Evolutionary conservation across 495 filamentous ascomycete species (phyloP).

Genomic region (Penicillium antarcticum): DNA sequence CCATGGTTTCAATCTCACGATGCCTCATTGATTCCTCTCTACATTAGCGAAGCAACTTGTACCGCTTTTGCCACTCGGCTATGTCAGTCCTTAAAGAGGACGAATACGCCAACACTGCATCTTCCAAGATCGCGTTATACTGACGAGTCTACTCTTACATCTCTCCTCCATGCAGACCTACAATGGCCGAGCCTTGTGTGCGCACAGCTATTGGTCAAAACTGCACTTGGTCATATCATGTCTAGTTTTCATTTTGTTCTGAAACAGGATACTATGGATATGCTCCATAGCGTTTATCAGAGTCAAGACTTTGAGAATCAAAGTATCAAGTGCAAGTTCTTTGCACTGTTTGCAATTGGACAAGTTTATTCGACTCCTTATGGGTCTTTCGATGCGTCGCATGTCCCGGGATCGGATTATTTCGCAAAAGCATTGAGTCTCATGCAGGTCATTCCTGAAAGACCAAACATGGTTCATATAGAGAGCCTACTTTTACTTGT

Average conservation of each 20-base stretch:
- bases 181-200: constrained; percentile 33
- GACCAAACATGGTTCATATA: constrained; percentile 35
- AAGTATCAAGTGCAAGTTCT: constrained; percentile 34
- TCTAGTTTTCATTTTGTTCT: constrained; percentile 31
- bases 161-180: constrained; percentile 17
- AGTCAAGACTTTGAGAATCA: constrained; percentile 28
- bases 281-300: constrained; percentile 32
- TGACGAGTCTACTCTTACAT: constrained; percentile 22
- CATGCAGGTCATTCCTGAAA: constrained; percentile 32
- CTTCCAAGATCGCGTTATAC: constrained; percentile 31
- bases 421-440: constrained; percentile 33
- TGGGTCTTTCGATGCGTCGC: constrained; percentile 18
- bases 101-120: constrained; percentile 26
- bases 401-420: constrained; percentile 31
- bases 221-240: constrained; percentile 32
- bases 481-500: constrained; percentile 36
- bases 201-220: constrained; percentile 33
- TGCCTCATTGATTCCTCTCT: constrained; percentile 29
- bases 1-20: constrained; percentile 37
- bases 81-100: constrained; percentile 29
- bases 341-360: constrained; percentile 36
- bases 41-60: constrained; percentile 36
- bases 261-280: constrained; percentile 31
- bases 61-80: constrained; percentile 39
- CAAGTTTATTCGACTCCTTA: constrained; percentile 29